phyloP scores from a whole-genome alignment of 2,329 filamentous ascomycete genomes.

The Ophiostoma quercus region DNA sequence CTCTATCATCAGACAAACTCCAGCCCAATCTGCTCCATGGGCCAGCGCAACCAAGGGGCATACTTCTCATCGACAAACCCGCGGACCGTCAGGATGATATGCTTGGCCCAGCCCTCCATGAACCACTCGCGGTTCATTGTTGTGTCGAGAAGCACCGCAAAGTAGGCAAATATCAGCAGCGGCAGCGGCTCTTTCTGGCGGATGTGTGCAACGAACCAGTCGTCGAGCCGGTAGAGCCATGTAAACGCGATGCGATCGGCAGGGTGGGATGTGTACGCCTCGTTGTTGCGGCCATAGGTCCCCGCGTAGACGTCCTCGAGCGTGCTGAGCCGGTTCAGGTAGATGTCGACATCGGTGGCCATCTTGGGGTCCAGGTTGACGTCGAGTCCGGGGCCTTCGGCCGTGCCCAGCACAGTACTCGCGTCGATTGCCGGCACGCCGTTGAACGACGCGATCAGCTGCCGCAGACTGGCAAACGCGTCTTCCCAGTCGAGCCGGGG shows the following conservation, averaged over 20 bases:
- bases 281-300: not conserved
- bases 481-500: not conserved
- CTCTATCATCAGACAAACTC: not conserved
- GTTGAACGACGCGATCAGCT: not conserved
- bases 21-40: not conserved
- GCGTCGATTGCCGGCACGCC: not conserved
- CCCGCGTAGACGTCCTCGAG: not conserved
- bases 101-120: constrained; percentile 1
- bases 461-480: not conserved
- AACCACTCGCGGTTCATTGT: not conserved
- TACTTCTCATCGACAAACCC: not conserved
- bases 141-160: not conserved
- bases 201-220: not conserved
- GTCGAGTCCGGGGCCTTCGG: not conserved
- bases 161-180: not conserved
- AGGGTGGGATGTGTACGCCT: not conserved
- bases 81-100: not conserved
- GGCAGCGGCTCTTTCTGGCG: constrained; percentile 5
- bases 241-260: not conserved
- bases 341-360: not conserved
- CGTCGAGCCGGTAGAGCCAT: constrained; percentile 2
- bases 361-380: not conserved
- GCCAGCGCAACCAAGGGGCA: not conserved
- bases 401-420: no score
- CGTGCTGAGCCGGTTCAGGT: not conserved